Conservation (phyloP, 345 rosid genomes). For the Bruguiera sexangula region DNA sequence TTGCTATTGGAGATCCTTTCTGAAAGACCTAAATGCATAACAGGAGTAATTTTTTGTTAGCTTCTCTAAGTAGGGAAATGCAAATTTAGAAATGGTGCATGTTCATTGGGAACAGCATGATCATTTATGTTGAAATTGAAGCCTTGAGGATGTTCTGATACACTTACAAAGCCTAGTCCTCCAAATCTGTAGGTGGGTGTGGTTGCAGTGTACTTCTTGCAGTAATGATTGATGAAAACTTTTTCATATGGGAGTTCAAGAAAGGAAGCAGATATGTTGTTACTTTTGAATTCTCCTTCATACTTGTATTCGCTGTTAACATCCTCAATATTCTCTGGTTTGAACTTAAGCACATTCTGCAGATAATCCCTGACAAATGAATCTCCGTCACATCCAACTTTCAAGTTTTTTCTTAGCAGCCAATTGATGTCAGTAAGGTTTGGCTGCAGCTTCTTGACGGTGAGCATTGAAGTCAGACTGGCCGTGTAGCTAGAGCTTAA, state of each 20-base stretch:
- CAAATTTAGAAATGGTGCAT: not conserved
- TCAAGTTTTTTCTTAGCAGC: constrained; percentile 27
- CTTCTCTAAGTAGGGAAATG: not conserved
- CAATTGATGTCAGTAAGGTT: constrained; percentile 33
- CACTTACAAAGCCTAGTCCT: constrained; percentile 59
- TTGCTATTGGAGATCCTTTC: constrained; percentile 42
- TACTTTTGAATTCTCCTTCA: constrained; percentile 20
- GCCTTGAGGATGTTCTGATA: not conserved
- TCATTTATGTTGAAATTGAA: not conserved
- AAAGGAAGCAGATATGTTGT: constrained; percentile 41
- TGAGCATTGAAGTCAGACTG: constrained; percentile 51
- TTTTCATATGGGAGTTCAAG: constrained; percentile 51
- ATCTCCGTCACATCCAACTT: constrained; percentile 47
- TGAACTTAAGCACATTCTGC: constrained; percentile 27
- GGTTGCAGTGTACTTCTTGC: constrained; percentile 34
- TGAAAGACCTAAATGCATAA: constrained; percentile 40
- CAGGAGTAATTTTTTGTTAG: not conserved
- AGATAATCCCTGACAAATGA: constrained; percentile 45
- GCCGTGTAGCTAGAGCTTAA: constrained; percentile 64
- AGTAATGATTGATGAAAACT: constrained; percentile 36
- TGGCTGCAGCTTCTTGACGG: constrained; percentile 37
- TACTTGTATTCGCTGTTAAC: constrained; percentile 24
- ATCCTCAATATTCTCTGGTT: constrained; percentile 13
- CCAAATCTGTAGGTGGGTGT: constrained; percentile 39
- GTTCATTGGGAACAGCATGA: not conserved